phyloP scores from a whole-genome alignment of 305 asterid genomes.

The Fraxinus sp. region DNA sequence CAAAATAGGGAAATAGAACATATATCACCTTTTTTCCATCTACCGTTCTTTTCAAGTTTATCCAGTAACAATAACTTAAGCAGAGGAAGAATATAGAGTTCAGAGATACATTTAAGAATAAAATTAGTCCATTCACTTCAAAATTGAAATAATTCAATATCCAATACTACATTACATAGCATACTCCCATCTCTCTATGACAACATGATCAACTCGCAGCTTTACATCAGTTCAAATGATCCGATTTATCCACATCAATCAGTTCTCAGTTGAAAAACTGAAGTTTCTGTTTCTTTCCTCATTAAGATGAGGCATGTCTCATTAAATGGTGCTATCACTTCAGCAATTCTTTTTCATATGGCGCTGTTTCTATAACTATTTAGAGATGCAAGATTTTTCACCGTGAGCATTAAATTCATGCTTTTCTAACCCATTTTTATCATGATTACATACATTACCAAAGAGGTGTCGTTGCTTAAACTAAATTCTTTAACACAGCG shows the following conservation, averaged over 20 bases:
- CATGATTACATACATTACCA: background rate
- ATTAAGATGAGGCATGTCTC: background rate
- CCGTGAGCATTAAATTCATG: background rate
- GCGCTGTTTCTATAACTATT: background rate
- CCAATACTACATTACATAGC: background rate
- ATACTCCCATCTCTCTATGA: background rate
- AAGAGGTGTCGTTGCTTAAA: background rate
- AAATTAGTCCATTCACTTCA: background rate
- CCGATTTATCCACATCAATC: background rate
- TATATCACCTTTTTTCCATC: background rate
- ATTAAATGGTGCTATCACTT: background rate
- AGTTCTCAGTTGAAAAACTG: background rate
- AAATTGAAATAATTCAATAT: background rate
- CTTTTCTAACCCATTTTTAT: background rate
- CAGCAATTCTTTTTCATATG: background rate
- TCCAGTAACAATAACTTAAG: background rate
- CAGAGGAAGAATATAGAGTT: background rate
- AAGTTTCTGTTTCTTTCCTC: background rate
- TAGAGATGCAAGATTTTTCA: background rate
- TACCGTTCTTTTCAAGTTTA: background rate
- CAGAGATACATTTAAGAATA: background rate
- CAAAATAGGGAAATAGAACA: constrained; percentile 2
- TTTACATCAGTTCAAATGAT: background rate
- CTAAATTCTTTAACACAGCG: background rate
- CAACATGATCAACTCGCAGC: background rate